Conservation (phyloP, 2,329 filamentous ascomycete genomes). For the Lecanicillium sp. region DNA sequence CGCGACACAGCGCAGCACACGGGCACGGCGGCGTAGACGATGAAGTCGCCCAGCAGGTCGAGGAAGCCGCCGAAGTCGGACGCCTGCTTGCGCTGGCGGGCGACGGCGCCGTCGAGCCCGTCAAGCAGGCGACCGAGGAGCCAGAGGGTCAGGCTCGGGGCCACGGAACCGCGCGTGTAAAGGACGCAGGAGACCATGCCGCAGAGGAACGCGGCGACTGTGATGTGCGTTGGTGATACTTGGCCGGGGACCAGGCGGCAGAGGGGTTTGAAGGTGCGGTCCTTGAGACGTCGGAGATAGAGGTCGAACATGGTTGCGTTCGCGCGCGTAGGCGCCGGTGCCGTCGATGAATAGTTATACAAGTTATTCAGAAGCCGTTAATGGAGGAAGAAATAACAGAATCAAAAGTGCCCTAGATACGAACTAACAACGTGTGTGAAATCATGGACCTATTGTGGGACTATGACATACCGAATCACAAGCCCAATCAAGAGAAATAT, state of each 20-base stretch:
- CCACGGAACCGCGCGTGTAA: neutral
- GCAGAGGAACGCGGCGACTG: neutral
- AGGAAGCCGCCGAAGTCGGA: neutral
- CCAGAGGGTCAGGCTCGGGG: neutral
- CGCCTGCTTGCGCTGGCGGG: neutral
- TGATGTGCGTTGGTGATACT: neutral
- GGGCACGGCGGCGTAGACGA: neutral
- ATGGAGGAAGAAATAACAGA: no score
- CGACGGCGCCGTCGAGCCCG: neutral
- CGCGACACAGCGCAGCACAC: neutral
- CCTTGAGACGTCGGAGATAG: neutral
- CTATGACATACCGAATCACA: no score
- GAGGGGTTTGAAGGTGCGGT: neutral
- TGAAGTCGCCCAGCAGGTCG: neutral
- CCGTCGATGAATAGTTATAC: no score
- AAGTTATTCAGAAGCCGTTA: no score
- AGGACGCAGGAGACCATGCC: neutral
- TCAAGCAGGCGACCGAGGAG: neutral
- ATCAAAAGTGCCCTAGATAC: no score
- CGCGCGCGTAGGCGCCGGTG: no score
- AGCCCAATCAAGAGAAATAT: no score
- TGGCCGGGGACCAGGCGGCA: neutral
- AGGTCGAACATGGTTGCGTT: neutral
- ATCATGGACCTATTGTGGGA: no score
- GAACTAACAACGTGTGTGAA: no score